Conservation (phyloP, 306 rosid genomes). For the Psophocarpus tetragonolobus region DNA sequence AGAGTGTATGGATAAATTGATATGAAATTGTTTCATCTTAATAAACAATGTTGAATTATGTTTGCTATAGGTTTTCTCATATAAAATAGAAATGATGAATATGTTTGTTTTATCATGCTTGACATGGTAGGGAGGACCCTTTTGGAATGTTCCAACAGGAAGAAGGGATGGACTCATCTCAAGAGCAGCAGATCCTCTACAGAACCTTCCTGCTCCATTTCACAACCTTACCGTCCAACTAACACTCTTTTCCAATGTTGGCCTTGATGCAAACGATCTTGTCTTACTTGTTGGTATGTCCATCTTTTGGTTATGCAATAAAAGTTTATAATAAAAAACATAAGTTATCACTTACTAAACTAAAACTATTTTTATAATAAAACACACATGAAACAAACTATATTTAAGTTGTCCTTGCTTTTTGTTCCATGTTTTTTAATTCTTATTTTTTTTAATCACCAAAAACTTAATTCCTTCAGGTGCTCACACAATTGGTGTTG, state of each 20-base stretch:
- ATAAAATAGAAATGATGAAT: neutral
- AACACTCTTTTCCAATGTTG: slow-evolving; percentile 49
- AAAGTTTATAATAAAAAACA: neutral
- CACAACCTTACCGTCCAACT: slow-evolving; percentile 60
- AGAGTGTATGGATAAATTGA: too few species aligned
- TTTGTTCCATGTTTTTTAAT: neutral
- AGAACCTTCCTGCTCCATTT: slow-evolving; percentile 64
- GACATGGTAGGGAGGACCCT: slow-evolving; percentile 85
- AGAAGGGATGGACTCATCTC: slow-evolving; percentile 78
- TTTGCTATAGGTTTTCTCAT: neutral
- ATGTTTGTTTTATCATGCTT: neutral
- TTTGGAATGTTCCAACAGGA: slow-evolving; percentile 89
- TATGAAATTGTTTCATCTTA: too few species aligned
- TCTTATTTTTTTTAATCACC: neutral
- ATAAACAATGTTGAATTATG: neutral
- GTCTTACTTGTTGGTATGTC: slow-evolving; percentile 73
- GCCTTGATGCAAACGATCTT: slow-evolving; percentile 72
- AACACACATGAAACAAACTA: too few species aligned
- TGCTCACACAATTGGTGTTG: slow-evolving; percentile 83
- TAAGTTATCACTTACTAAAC: too few species aligned
- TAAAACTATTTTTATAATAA: too few species aligned
- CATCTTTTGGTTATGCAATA: neutral
- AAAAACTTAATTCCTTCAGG: slow-evolving; percentile 42
- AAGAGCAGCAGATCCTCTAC: slow-evolving; percentile 37
- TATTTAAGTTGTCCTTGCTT: neutral